These are phyloP conservation scores for Gracilaria gracilis DNA, from an alignment of 23 red algal genomes.

Conservation along the genomic window DNA sequence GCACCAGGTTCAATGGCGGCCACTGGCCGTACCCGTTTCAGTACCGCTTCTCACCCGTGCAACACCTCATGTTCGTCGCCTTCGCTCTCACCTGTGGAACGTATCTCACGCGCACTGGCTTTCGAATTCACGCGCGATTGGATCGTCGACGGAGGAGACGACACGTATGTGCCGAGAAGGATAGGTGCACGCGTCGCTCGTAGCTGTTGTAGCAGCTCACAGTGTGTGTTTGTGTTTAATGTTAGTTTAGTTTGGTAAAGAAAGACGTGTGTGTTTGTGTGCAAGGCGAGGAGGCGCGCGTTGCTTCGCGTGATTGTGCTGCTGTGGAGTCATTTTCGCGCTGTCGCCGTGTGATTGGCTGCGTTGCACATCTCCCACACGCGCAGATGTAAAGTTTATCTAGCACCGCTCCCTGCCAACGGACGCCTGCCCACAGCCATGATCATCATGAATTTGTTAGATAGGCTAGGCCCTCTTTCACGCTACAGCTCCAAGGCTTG, in stretches of 20 bases:
- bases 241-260: not conserved
- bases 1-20: conserved; percentile 58
- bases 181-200: not conserved
- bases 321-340: not conserved
- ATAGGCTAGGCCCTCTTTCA: no score
- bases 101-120: conserved; percentile 43
- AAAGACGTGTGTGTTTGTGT: no score
- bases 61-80: conserved; percentile 55
- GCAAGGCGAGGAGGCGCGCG: not conserved
- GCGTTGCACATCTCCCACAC: not conserved
- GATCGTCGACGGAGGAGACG: conserved; percentile 67
- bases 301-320: not conserved
- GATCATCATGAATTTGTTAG: no score
- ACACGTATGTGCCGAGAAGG: conserved; percentile 11
- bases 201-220: not conserved
- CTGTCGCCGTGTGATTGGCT: conserved; percentile 12
- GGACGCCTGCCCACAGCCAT: no score
- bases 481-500: no score
- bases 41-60: conserved; percentile 47
- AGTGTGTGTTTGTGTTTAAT: not conserved
- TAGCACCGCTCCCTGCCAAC: not conserved
- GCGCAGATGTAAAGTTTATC: no score
- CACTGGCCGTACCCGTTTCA: conserved; percentile 79
- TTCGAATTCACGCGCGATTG: conserved; percentile 47
- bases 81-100: conserved; percentile 5